Base-by-base conservation (phyloP, 176 grass and related monocot genomes). In the Pontederia paniculata region DNA sequence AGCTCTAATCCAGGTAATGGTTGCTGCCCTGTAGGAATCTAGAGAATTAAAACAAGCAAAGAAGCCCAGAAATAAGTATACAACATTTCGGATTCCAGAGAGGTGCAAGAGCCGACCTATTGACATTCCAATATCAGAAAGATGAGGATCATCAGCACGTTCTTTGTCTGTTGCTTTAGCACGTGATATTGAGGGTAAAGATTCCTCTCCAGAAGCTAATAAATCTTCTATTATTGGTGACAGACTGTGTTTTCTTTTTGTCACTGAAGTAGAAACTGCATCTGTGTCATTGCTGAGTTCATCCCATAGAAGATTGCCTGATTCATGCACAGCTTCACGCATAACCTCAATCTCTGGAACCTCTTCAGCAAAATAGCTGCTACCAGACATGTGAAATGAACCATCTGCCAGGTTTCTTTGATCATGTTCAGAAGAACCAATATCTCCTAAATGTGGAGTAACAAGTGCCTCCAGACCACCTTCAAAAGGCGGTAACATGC, bases 401-500 rank as follows among this genome's bases (percentile, higher is more conserved):
- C 21, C 50, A 23, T 55, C 73, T 55, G 51, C 45, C 12, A 54
- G 58, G 49, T 77, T 72, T 17, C 52, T 69, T 7, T 59, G 37
- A 50, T 42, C 20, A 59, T 45, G 73, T 44, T 71, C 57, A 50
- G 55, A 12, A 18, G 44, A 54, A 60, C 19, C 67, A 77, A 54
- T 65, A 55, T 52, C 46, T 66, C 73, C 50, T 11, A 12, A 17
- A 62, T 68, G 50, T 44, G 68, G 54, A 45, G 54, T 68, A 19
- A 65, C 20, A 42, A 54, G 41, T 65, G 67, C 57, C 66, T 73
- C 72, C 14, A 80, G 59, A 44, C 19, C 50, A 50, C 52, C 79
- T 25, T 23, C 21, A 55, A 79, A 91, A 66, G 86, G 86, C 55
- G 86, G 93, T 44, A 74, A 50, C 6, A 48, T 73, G 31, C 85